These are phyloP conservation scores for Suaeda aralocaspica DNA, from an alignment of 148 eudicot species.

Conservation along the genomic window DNA sequence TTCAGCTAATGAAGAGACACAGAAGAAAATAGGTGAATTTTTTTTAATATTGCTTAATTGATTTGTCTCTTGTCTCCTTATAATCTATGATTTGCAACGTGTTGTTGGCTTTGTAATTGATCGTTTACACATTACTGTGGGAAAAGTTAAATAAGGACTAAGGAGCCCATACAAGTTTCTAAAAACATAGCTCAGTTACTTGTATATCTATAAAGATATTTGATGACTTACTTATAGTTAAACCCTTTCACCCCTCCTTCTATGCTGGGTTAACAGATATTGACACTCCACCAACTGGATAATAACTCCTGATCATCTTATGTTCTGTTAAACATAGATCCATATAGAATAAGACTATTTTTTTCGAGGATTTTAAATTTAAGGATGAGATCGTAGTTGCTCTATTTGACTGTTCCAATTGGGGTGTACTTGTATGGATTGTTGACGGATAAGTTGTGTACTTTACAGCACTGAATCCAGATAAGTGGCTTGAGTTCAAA, in stretches of 20 bases:
- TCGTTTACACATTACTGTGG: no score
- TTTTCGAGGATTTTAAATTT: background rate
- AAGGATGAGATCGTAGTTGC: background rate
- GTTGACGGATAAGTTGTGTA: slow-evolving; percentile 8
- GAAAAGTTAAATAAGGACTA: no score
- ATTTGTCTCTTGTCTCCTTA: background rate
- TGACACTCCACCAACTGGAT: background rate
- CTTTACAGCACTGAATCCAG: slow-evolving; percentile 68
- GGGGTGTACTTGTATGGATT: background rate
- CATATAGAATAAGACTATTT: background rate
- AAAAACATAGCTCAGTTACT: background rate
- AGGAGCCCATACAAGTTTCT: background rate
- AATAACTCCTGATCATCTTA: background rate
- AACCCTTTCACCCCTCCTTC: background rate
- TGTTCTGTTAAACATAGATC: background rate
- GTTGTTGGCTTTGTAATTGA: background rate
- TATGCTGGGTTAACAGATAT: background rate
- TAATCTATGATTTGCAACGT: background rate
- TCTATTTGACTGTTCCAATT: background rate
- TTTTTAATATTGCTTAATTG: slow-evolving; percentile 11
- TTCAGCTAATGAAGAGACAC: slow-evolving; percentile 47
- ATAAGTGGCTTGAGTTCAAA: slow-evolving; percentile 88
- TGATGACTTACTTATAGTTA: background rate
- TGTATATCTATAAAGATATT: background rate
- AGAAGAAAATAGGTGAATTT: slow-evolving; percentile 51